Base-by-base conservation (phyloP, 1,284 basidiomycete species). In the Somion occarium region DNA sequence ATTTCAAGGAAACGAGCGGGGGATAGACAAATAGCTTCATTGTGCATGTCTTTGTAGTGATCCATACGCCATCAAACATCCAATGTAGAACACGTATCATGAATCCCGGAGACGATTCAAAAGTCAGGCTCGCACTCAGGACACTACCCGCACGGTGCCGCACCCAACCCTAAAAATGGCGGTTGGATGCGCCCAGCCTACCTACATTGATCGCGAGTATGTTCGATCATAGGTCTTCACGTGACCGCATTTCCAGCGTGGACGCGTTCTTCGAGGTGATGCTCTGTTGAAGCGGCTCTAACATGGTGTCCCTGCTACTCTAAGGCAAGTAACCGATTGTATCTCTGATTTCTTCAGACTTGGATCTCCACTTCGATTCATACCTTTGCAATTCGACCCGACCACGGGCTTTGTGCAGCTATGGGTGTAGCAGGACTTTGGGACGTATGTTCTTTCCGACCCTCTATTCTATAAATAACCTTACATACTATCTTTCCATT, bases 401-500 rank as follows among this genome's bases (percentile, higher is more conserved):
- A n/a, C n/a, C n/a, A n/a, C n/a, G n/a, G 15, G 30, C 7, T 34
- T 34, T 34, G 30, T 26, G 11, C 15, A 47, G 11, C 4, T 22
- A 78, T 78, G 76, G 76, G 77, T 44, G 76, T 78, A 34, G 64
- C 76, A 41, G 75, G 75, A 13, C 61, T 78, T 20, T 78, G 76
- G 70, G 64, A 68, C 52, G 70, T 68, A 52, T 48, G 69, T 59
- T 12, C 37, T 9, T 42, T 19, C 7, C 1, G 18, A 26, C 1
- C n/a, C 38, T 18, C 30, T 20, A 34, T 37, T 24, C 38, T 3
- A 22, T 15, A 12, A 19, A 37, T 44, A n/a, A n/a, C 11, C 25
- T 15, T 15, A 48, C 15, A 18, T 44, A 50, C 2, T 44, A 18
- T 41, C 44, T 48, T 13, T 19, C 43, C 12, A 34, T 46, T 1